Percentiles rank a stretch among this genome's conserved stretches.
phyloP scores from a whole-genome alignment of 2,329 filamentous ascomycete genomes.

The Raffaelea arxii region DNA sequence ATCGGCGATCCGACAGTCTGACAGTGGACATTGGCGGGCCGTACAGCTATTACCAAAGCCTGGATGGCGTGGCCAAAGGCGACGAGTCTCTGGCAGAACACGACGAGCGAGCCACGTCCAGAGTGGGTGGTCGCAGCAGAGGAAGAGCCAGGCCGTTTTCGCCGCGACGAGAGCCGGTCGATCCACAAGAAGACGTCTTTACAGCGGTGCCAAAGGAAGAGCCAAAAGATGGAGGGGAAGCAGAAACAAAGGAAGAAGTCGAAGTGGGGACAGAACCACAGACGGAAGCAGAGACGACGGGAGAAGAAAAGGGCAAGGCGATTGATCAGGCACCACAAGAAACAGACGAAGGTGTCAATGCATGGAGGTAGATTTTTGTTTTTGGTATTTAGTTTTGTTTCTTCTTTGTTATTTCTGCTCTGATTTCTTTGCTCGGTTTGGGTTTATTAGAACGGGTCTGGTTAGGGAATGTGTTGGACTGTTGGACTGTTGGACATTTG shows the following conservation, averaged over 20 bases:
- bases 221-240: neutral
- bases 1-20: constrained; percentile 45
- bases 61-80: constrained; percentile 31
- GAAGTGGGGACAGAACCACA: neutral
- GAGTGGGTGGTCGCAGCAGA: constrained; percentile 25
- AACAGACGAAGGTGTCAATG: neutral
- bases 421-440: neutral
- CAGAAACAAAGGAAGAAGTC: neutral
- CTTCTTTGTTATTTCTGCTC: neutral
- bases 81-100: constrained; percentile 23
- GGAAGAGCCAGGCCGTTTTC: constrained; percentile 46
- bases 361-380: neutral
- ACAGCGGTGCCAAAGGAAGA: neutral
- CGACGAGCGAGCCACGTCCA: constrained; percentile 35
- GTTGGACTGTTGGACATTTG: too few species aligned
- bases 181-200: constrained; percentile 21
- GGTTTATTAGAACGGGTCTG: too few species aligned
- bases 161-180: constrained; percentile 35
- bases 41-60: constrained; percentile 39
- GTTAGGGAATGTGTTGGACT: too few species aligned
- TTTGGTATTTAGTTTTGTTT: neutral
- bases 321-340: neutral
- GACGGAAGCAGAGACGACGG: neutral
- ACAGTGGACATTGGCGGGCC: constrained; percentile 38
- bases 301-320: constrained; percentile 1